Base-by-base conservation (phyloP, 805 yeast genomes). In the Candida insectalens region DNA sequence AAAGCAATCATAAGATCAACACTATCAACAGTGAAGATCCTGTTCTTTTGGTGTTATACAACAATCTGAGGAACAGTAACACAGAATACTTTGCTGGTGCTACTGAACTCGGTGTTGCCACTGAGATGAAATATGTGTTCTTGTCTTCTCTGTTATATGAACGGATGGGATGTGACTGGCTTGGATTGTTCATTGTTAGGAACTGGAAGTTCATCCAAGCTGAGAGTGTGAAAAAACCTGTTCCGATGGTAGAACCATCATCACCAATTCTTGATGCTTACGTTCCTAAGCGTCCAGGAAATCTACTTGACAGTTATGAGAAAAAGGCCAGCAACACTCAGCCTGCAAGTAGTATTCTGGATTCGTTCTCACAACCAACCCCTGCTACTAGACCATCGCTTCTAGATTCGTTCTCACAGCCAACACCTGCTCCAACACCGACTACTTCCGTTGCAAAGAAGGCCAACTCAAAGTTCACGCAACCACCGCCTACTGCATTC, bases 91-190 rank as follows among this genome's bases (percentile, higher is more conserved):
- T 69, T 29, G 50, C 63, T 36, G 81, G 77, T 2, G 63, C 77
- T 0, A 45, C 65, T 4, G 61, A 64, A 6, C 53, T 73, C 7
- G 57, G 56, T 19, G 58, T 64, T 1, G 38, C 40, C 3, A 56
- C 55, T 27, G 96, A 89, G 46, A 73, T 70, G 36, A 61, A 66
- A 4, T 77, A 79, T 46, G 67, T 87, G 12, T 47, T 71, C 9
- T 71, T 76, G 41, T 79, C 78, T 6, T 67, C 82, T 6, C 60
- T 68, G 25, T 78, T 85, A 40, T 83, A 85, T 47, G 66, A 74
- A 12, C 64, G 94, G 37, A 84, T 88, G 95, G 97, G 97, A 0
- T 88, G 97, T 57, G 94, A 88, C 46, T 71, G 76, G 39, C 53
- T 89, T 27, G 76, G 87, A 0, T 49, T 83, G 17, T 67, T 74